phyloP scores from a whole-genome alignment of 176 grass and related monocot genomes.

The Aechmea fasciata region DNA sequence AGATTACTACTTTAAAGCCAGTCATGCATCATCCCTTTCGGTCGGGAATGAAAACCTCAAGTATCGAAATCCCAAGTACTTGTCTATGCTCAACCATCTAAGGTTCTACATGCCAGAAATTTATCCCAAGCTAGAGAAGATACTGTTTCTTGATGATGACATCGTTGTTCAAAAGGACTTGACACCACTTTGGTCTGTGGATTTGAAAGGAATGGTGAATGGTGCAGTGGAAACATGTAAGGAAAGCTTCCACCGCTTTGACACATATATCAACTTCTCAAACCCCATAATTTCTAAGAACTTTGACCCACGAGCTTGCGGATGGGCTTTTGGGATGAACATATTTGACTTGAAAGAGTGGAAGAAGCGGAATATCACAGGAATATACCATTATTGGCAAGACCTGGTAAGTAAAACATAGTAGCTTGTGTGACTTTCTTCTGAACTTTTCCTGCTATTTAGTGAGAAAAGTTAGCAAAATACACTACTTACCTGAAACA shows the following conservation, averaged over 20 bases:
- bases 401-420: conserved; percentile 56
- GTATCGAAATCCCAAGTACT: conserved; percentile 90
- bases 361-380: conserved; percentile 90
- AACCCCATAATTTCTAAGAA: conserved; percentile 76
- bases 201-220: conserved; percentile 96
- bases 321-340: conserved; percentile 99
- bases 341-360: conserved; percentile 87
- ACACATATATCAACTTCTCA: conserved; percentile 92
- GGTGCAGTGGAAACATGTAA: conserved; percentile 96
- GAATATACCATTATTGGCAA: conserved; percentile 99
- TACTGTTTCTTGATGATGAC: conserved; percentile 95
- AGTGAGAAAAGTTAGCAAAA: not conserved
- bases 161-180: conserved; percentile 90
- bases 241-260: conserved; percentile 93
- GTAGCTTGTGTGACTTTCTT: not conserved
- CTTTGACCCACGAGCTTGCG: conserved; percentile 87
- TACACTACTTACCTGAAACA: not conserved
- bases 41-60: conserved; percentile 87
- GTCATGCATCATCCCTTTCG: conserved; percentile 76
- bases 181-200: conserved; percentile 63
- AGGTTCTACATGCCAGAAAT: conserved; percentile 97
- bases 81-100: conserved; percentile 97
- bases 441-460: not conserved
- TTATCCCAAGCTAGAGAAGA: conserved; percentile 86
- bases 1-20: conserved; percentile 97